phyloP scores from a whole-genome alignment of 371 early-diverging fungal species.

The Mucor indicus region DNA sequence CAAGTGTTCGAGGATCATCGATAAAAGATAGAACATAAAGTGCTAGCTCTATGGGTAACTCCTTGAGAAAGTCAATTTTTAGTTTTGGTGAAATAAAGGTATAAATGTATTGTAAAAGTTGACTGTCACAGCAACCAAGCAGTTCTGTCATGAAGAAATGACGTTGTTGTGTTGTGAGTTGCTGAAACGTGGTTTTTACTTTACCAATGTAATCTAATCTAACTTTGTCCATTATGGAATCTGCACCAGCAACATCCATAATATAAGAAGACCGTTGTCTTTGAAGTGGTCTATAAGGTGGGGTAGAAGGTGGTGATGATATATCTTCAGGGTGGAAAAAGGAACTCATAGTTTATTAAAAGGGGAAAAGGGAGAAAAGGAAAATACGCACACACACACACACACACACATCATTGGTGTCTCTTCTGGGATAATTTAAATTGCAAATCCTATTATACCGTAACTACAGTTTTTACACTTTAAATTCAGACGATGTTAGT shows the following conservation, averaged over 20 bases:
- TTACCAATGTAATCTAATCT: slow-evolving; percentile 18
- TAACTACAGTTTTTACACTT: too few relatives aligned
- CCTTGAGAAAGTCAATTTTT: slow-evolving; percentile 69
- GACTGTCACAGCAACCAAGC: slow-evolving; percentile 40
- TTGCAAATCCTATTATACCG: too few relatives aligned
- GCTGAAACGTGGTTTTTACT: slow-evolving; percentile 28
- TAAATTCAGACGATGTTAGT: too few relatives aligned
- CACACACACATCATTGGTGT: too few relatives aligned
- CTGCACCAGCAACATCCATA: slow-evolving; percentile 1
- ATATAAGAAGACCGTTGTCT: slow-evolving; percentile 19
- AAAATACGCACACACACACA: too few relatives aligned
- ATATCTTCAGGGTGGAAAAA: slow-evolving; percentile 16
- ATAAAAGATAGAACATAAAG: slow-evolving; percentile 65
- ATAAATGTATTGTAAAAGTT: slow-evolving; percentile 46
- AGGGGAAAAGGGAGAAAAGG: too few relatives aligned
- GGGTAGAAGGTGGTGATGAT: slow-evolving; percentile 12
- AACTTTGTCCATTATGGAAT: slow-evolving; percentile 10
- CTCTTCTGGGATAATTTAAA: too few relatives aligned
- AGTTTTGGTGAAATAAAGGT: slow-evolving; percentile 54
- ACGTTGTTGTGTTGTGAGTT: slow-evolving; percentile 19
- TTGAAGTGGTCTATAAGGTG: slow-evolving; percentile 14
- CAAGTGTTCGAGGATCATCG: slow-evolving; percentile 63
- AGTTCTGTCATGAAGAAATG: slow-evolving; percentile 30
- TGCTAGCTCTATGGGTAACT: slow-evolving; percentile 67
- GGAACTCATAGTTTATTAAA: too few relatives aligned